phyloP scores from a whole-genome alignment of 2,329 filamentous ascomycete genomes.

The Aureobasidium sp. region DNA sequence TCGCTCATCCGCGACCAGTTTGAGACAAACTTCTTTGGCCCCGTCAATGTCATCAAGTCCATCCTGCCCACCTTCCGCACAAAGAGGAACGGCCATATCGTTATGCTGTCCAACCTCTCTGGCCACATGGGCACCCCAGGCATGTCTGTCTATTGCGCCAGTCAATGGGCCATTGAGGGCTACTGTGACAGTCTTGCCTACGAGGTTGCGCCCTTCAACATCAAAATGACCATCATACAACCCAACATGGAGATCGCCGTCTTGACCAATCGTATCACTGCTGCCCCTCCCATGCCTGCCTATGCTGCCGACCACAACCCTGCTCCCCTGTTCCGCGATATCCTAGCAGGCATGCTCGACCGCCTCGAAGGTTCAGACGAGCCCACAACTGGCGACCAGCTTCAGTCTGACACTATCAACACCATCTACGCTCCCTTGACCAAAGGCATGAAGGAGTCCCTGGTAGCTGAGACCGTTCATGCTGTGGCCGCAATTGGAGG shows the following conservation, averaged over 20 bases:
- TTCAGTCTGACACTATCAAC: conserved; percentile 47
- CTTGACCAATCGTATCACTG: conserved; percentile 78
- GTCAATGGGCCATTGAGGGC: conserved; percentile 90
- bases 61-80: conserved; percentile 70
- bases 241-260: conserved; percentile 88
- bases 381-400: conserved; percentile 38
- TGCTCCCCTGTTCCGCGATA: conserved; percentile 75
- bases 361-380: conserved; percentile 51
- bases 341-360: conserved; percentile 73
- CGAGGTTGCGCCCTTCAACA: conserved; percentile 90
- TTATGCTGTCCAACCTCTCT: conserved; percentile 82
- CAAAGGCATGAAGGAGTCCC: conserved; percentile 57
- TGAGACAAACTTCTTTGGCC: conserved; percentile 89
- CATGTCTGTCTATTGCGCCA: conserved; percentile 82
- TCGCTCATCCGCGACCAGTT: conserved; percentile 86
- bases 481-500: conserved; percentile 88
- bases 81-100: conserved; percentile 80
- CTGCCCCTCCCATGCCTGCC: conserved; percentile 68
- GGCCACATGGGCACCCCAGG: conserved; percentile 91
- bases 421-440: conserved; percentile 70
- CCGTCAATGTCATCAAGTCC: conserved; percentile 92
- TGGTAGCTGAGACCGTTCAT: conserved; percentile 85
- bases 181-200: conserved; percentile 93
- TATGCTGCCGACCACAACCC: conserved; percentile 64
- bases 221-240: conserved; percentile 93